Evolutionary conservation across 2,329 filamentous ascomycete species (phyloP), one percentile per base, ranked within the genome.

Genomic region (Trichoderma guizhouense): DNA sequence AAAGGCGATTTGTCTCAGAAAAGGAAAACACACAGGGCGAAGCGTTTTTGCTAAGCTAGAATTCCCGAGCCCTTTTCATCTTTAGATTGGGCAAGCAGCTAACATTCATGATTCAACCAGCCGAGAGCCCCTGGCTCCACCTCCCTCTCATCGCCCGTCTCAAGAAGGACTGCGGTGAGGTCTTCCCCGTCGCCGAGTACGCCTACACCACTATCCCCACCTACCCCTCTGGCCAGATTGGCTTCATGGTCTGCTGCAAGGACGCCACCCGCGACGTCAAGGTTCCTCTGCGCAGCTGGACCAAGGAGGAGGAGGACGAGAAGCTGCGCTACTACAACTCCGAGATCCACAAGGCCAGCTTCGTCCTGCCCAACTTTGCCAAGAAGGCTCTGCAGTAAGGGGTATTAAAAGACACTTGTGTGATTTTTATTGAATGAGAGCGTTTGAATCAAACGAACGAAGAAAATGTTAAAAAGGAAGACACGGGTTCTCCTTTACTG

Each of bases 181-280:
- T 99, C 83, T 99, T 99, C 91, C 95, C 96, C 76, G 93, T 93
- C 74, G 96, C 93, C 83, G 96, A 99, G 86, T 99, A 98, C 86
- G 96, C 93, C 78, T 99, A 98, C 90, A 98, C 95, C 80, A 98
- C 95, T 79, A 99, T 99, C 84, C 96, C 96, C 73, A 99, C 96
- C 81, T 99, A 99, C 88, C 96, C 96, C 76, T 97, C 94, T 71
- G 96, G 96, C 82, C 96, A 99, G 87, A 99, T 99, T 80, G 96
- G 96, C 82, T 99, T 99, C 91, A 98, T 99, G 95, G 93, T 99
- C 81, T 98, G 96, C 91, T 93, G 89, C 91, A 98, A 99, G 90
- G 95, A 98, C 82, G 86, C 90, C 82, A 90, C 84, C 81, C 90
- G 91, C 82, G 89, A 99, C 84, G 89, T 98, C 81, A 93, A 89